These are phyloP conservation scores for Gossypium schwendimanii DNA, from an alignment of 441 rosid species.

Conservation along the genomic window DNA sequence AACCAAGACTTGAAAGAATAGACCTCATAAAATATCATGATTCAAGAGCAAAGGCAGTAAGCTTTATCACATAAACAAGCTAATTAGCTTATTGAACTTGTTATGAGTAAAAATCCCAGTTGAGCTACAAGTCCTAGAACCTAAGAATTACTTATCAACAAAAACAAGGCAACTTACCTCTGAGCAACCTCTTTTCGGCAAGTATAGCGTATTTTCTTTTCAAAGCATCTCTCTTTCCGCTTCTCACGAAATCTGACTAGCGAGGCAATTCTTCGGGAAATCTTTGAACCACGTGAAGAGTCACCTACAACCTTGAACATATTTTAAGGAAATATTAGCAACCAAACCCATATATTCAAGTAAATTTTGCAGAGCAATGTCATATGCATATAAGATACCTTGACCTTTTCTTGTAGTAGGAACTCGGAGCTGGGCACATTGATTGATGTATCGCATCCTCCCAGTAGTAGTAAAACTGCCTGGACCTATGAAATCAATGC, in stretches of 20 bases:
- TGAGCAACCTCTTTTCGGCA: slow-evolving; percentile 52
- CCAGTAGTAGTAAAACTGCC: slow-evolving; percentile 42
- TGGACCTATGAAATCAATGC: slow-evolving; percentile 35
- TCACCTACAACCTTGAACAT: slow-evolving; percentile 32
- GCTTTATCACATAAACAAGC: slow-evolving; percentile 1
- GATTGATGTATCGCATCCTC: slow-evolving; percentile 29
- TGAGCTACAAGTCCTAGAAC: neutral
- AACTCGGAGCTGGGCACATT: slow-evolving; percentile 28
- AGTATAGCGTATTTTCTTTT: slow-evolving; percentile 42
- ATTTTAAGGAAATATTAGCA: slow-evolving; percentile 8
- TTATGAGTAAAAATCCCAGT: neutral
- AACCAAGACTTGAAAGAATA: neutral
- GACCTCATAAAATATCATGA: neutral
- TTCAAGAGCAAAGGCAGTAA: neutral
- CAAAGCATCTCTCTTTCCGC: slow-evolving; percentile 50
- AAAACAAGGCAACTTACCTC: slow-evolving; percentile 27
- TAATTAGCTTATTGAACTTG: neutral
- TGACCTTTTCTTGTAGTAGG: slow-evolving; percentile 26
- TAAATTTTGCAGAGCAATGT: slow-evolving; percentile 1
- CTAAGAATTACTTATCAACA: neutral
- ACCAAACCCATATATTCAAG: neutral
- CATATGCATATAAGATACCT: slow-evolving; percentile 20
- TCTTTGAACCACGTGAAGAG: slow-evolving; percentile 32
- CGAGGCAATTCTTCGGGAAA: slow-evolving; percentile 47
- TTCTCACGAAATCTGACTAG: slow-evolving; percentile 48